A percentile compares a stretch with the other conserved stretches of the same genome.
These are phyloP conservation scores for Neocatenulostroma microsporum DNA, from an alignment of 2,329 filamentous ascomycete species.

Conservation along the genomic window DNA sequence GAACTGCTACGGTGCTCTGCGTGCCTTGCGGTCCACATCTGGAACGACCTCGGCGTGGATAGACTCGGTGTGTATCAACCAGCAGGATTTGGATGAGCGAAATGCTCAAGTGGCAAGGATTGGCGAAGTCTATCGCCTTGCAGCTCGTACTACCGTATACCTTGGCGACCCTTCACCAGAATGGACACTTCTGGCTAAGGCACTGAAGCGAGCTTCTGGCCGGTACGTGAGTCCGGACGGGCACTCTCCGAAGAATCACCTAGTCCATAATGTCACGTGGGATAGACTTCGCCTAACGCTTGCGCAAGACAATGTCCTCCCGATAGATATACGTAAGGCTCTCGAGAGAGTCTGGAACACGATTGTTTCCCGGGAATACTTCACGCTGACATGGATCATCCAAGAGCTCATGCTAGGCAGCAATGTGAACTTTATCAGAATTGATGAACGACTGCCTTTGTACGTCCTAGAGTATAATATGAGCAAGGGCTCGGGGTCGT, in stretches of 20 bases:
- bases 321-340: background rate
- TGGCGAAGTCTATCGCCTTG: conserved; percentile 5
- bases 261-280: too few species aligned
- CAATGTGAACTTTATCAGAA: too few species aligned
- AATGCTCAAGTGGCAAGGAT: conserved; percentile 8
- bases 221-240: too few species aligned
- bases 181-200: too few species aligned
- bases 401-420: conserved; percentile 3
- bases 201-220: too few species aligned
- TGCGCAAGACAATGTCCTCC: background rate
- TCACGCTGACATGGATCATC: conserved; percentile 1
- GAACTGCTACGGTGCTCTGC: conserved; percentile 1
- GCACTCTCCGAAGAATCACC: too few species aligned
- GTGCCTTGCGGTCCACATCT: background rate
- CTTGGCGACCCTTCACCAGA: background rate
- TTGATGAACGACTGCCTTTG: too few species aligned
- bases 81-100: conserved; percentile 5
- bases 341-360: background rate
- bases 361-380: background rate
- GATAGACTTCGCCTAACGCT: background rate
- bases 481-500: too few species aligned
- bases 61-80: conserved; percentile 11
- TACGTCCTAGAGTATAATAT: too few species aligned
- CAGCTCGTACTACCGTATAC: background rate
- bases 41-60: conserved; percentile 4